These are phyloP conservation scores for Cyclocybe aegerita DNA, from an alignment of 768 basidiomycete species.

Conservation along the genomic window DNA sequence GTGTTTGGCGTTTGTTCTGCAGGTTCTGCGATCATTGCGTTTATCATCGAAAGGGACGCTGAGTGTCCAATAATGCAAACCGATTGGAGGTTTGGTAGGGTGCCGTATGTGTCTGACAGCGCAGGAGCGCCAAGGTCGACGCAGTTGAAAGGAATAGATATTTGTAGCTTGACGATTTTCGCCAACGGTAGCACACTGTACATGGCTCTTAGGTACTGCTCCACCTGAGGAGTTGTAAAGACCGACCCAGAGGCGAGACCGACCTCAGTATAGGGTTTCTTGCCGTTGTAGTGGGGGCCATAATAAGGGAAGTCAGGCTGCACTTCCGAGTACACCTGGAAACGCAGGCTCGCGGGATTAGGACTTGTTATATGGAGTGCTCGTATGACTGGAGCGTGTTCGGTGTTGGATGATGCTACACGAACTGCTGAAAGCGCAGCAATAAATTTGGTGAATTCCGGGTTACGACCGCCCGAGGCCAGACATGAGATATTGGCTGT, in stretches of 20 bases:
- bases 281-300: no score
- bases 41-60: no score
- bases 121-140: neutral
- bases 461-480: neutral
- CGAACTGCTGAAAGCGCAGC: neutral
- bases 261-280: no score
- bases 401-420: neutral
- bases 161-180: neutral
- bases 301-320: neutral
- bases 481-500: constrained; percentile 2
- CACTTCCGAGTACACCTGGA: neutral
- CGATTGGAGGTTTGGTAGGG: neutral
- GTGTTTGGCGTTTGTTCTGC: no score
- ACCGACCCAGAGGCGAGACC: neutral
- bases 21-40: no score
- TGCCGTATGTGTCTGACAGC: constrained; percentile 1
- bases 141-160: neutral
- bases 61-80: no score
- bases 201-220: neutral
- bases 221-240: neutral
- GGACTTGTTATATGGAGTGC: neutral
- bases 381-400: neutral
- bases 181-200: neutral
- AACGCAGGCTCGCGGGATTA: neutral
- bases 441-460: constrained; percentile 1